Evolutionary conservation across 352 stramenopile species (phyloP).

Genomic region (Pythium chondricola): DNA sequence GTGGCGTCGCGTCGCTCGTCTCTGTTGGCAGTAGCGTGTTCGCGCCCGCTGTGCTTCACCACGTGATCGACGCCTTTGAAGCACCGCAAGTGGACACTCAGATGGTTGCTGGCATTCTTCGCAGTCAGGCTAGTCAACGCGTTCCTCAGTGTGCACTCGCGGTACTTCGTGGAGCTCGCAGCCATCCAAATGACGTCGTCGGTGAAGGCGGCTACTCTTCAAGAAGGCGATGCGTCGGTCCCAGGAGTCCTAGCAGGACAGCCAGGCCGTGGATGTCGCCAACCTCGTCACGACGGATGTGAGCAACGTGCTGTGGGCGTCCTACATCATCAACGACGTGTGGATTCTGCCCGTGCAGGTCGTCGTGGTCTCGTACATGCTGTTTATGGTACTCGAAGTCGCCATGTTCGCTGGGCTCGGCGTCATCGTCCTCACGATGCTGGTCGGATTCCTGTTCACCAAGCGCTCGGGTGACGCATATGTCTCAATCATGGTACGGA

Average conservation of each 20-base stretch:
- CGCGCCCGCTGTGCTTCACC: constrained; percentile 34
- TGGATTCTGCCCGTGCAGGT: constrained; percentile 26
- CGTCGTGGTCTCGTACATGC: constrained; percentile 13
- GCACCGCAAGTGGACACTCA: constrained; percentile 20
- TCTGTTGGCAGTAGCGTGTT: constrained; percentile 28
- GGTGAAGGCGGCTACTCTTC: constrained; percentile 46
- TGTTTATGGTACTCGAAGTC: constrained; percentile 13
- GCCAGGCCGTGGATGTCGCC: constrained; percentile 61
- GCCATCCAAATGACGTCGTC: constrained; percentile 27
- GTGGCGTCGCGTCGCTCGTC: constrained; percentile 24
- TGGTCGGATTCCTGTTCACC: constrained; percentile 5
- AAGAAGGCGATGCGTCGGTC: constrained; percentile 30
- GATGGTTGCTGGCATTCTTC: constrained; percentile 46
- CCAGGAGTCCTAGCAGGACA: constrained; percentile 14
- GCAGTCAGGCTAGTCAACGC: constrained; percentile 24
- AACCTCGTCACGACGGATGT: constrained; percentile 93
- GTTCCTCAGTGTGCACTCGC: constrained; percentile 18
- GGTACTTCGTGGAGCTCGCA: constrained; percentile 24
- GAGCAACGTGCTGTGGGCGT: constrained; percentile 33
- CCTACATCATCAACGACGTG: constrained; percentile 25
- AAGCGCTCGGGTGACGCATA: constrained; percentile 5
- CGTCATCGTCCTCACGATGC: constrained; percentile 11
- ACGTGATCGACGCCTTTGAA: constrained; percentile 33
- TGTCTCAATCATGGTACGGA: constrained; percentile 15
- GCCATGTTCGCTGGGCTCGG: constrained; percentile 20